Percentiles rank a stretch among this genome's conserved stretches.
Evolutionary conservation across 1,139 yeast genomes (phyloP).

Genomic region (Lodderomyces parapsilosis): DNA sequence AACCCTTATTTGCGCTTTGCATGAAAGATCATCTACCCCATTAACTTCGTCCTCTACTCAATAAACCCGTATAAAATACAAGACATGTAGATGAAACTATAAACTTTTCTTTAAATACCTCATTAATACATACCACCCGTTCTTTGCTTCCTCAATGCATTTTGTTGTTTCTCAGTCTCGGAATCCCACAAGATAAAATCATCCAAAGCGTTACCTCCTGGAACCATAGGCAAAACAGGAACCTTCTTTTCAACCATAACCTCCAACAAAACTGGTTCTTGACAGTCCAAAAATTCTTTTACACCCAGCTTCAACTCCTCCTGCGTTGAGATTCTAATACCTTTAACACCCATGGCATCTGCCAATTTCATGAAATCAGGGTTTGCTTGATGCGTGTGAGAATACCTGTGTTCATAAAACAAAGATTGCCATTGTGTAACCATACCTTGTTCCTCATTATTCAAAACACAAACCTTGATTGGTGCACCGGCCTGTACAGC

Average conservation of each 20-base stretch:
- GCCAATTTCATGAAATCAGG: constrained; percentile 93
- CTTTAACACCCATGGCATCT: constrained; percentile 90
- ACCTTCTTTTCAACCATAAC: constrained; percentile 93
- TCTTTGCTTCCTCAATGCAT: constrained; percentile 59
- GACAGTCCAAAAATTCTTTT: constrained; percentile 68
- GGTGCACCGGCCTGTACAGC: constrained; percentile 95
- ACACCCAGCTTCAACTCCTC: constrained; percentile 61
- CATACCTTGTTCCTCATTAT: constrained; percentile 99
- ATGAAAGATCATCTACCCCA: too few species aligned
- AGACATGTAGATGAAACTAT: constrained; percentile 11
- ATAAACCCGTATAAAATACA: background rate
- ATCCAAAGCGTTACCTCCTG: constrained; percentile 91
- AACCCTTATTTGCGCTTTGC: too few species aligned
- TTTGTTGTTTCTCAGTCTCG: constrained; percentile 73
- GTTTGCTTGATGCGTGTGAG: constrained; percentile 94
- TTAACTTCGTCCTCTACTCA: too few species aligned
- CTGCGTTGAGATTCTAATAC: constrained; percentile 68
- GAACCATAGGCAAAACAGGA: constrained; percentile 98
- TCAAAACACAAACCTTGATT: constrained; percentile 81
- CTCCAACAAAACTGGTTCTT: constrained; percentile 87
- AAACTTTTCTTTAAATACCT: background rate
- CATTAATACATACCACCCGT: constrained; percentile 52
- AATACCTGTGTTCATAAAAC: constrained; percentile 92
- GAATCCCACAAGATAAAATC: constrained; percentile 88
- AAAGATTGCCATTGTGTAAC: constrained; percentile 99